A percentile compares a stretch with the other conserved stretches of the same genome.
These are phyloP conservation scores for Russula sp. DNA, from an alignment of 768 basidiomycete genomes.

Conservation along the genomic window DNA sequence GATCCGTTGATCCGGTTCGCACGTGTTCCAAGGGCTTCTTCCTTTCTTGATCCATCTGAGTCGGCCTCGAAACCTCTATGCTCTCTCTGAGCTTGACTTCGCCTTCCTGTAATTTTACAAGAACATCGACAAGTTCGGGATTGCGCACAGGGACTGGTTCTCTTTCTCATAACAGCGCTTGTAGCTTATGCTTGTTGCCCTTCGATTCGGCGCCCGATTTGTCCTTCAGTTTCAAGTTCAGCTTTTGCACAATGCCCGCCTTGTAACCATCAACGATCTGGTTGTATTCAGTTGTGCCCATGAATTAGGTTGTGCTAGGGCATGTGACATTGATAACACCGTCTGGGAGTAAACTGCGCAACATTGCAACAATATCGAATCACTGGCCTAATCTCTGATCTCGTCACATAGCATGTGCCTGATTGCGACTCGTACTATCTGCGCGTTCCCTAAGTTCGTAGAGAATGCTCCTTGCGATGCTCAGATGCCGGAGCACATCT, in stretches of 20 bases:
- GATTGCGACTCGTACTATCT: conserved; percentile 73
- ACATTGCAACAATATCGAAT: conserved; percentile 81
- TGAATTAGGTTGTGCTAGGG: too few relatives aligned
- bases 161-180: conserved; percentile 72
- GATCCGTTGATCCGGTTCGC: too few relatives aligned
- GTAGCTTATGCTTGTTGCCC: conserved; percentile 50
- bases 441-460: conserved; percentile 62
- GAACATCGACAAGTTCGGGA: conserved; percentile 85
- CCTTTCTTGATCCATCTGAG: conserved; percentile 36
- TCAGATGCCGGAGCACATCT: conserved; percentile 69
- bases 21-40: too few relatives aligned
- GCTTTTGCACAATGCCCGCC: conserved; percentile 48
- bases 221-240: too few relatives aligned
- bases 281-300: too few relatives aligned
- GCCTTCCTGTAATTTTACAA: conserved; percentile 79
- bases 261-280: conserved; percentile 65
- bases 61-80: conserved; percentile 32
- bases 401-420: conserved; percentile 87
- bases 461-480: conserved; percentile 73
- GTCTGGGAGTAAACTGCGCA: too few relatives aligned
- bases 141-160: conserved; percentile 81
- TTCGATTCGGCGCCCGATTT: conserved; percentile 42
- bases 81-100: conserved; percentile 53
- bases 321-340: too few relatives aligned
- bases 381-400: conserved; percentile 83